Base-by-base conservation (phyloP, 2,329 filamentous ascomycete species). In the Colletotrichum coccodes region DNA sequence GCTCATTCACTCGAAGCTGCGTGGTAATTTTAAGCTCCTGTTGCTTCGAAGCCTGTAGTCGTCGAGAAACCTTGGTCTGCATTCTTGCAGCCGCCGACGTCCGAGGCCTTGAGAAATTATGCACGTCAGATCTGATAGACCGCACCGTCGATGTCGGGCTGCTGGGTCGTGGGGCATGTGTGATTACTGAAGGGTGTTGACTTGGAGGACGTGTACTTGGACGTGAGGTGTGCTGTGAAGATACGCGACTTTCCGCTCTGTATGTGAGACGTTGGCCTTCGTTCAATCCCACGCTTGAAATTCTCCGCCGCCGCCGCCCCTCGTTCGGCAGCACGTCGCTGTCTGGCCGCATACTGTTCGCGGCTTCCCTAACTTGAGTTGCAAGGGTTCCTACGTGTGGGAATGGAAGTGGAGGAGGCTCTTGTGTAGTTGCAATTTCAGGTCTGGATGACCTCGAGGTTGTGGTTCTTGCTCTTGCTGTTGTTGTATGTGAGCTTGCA, bases 71-170 rank as follows among this genome's bases (percentile, higher is more conserved):
- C n/a, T 65, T 65, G 2, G 40, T 49, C 23, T 68, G 65, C 61
- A 68, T 68, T 30, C 65, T 65, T 4, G 61, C 65, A n/a, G 65
- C 65, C 14, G 65, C 49, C 3, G 65, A 65, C 3, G 54, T 65
- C 14, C 65, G 47, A n/a, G 65, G 65, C 6, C 65, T 50, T 3
- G 65, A 68, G n/a, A 68, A 68, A 18, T 65, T 68, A 23, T 68
- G 62, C 40, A 65, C 8, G 2, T 56, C 56, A 2, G 65, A 65
- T 14, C 21, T 36, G 4, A 44, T 21, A 5, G 44, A 50, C 21
- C 11, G 21, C 9, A 30, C 23, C 14, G 54, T 68, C 16, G 30
- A 50, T 8, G 54, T 44, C 8, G 34, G 49, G 36, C 61, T 60
- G 3, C 3, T 5, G 3, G 34, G 40, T 1, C 34, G 47, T 5